These are phyloP conservation scores for Neckera pumila DNA, from an alignment of 225 moss, liverwort and hornwort genomes.

Conservation along the genomic window DNA sequence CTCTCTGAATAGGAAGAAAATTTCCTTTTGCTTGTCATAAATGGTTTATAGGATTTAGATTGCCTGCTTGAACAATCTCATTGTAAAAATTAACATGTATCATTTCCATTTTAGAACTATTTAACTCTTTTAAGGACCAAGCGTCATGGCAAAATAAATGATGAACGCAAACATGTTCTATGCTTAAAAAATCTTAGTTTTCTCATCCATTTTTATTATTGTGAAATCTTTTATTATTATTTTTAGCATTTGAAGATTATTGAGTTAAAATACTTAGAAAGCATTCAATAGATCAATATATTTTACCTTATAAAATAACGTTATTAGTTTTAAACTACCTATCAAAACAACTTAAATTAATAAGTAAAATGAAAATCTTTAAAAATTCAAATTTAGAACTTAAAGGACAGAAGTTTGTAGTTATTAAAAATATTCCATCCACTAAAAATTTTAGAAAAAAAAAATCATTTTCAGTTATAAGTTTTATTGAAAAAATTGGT, in stretches of 20 bases:
- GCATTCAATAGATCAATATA: background rate
- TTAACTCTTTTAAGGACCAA: background rate
- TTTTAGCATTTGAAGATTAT: background rate
- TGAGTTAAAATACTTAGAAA: background rate
- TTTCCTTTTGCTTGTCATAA: background rate
- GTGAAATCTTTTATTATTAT: background rate
- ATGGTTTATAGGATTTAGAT: background rate
- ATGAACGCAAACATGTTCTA: background rate
- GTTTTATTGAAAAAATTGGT: background rate
- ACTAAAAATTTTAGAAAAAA: background rate
- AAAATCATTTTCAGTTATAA: too few relatives aligned
- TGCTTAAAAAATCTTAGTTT: background rate
- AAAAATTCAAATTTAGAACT: background rate
- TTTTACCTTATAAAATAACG: background rate
- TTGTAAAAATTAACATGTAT: too few relatives aligned
- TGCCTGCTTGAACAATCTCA: background rate
- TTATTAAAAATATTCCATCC: background rate
- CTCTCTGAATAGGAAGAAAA: rapidly evolving
- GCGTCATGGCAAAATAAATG: background rate
- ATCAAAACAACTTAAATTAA: background rate
- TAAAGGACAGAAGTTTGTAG: too few relatives aligned
- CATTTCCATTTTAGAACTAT: background rate
- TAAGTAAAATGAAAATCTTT: background rate
- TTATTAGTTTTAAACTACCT: background rate
- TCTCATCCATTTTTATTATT: background rate